Percentiles rank a stretch among this genome's conserved stretches.
These are phyloP conservation scores for Stachybotrys elegans DNA, from an alignment of 2,329 filamentous ascomycete species.

Conservation along the genomic window DNA sequence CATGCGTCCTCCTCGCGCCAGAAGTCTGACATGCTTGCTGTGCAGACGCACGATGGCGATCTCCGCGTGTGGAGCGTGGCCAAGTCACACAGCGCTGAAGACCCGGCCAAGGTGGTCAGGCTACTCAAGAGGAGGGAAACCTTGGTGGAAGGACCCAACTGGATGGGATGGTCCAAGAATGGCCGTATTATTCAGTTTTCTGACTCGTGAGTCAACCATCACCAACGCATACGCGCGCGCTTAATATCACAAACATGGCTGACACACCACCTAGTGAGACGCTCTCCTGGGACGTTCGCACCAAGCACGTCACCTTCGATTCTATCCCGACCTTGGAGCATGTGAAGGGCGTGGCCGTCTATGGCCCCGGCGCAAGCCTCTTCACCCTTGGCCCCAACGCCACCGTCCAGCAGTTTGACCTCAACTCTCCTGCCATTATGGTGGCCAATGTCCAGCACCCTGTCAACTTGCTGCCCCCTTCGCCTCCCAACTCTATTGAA, in stretches of 20 bases:
- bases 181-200: conserved; percentile 90
- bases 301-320: conserved; percentile 93
- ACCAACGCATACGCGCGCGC: conserved; percentile 39
- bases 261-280: conserved; percentile 63
- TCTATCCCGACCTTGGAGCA: conserved; percentile 79
- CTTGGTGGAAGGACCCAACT: conserved; percentile 72
- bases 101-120: conserved; percentile 83
- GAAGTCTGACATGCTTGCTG: conserved; percentile 96
- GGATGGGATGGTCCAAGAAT: conserved; percentile 99
- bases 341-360: conserved; percentile 77
- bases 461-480: conserved; percentile 72
- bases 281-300: conserved; percentile 92
- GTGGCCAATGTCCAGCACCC: conserved; percentile 85
- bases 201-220: conserved; percentile 64
- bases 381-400: conserved; percentile 88
- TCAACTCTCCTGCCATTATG: conserved; percentile 75
- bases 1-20: conserved; percentile 94
- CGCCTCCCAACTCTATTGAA: conserved; percentile 75
- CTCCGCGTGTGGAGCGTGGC: conserved; percentile 94
- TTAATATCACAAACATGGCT: conserved; percentile 31
- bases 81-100: conserved; percentile 65
- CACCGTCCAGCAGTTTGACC: conserved; percentile 90
- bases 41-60: conserved; percentile 87
- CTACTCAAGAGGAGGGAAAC: conserved; percentile 77
- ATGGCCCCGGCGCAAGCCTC: conserved; percentile 82